Evolutionary conservation across 345 rosid species (phyloP).

Genomic region (Euclidium syriacum): DNA sequence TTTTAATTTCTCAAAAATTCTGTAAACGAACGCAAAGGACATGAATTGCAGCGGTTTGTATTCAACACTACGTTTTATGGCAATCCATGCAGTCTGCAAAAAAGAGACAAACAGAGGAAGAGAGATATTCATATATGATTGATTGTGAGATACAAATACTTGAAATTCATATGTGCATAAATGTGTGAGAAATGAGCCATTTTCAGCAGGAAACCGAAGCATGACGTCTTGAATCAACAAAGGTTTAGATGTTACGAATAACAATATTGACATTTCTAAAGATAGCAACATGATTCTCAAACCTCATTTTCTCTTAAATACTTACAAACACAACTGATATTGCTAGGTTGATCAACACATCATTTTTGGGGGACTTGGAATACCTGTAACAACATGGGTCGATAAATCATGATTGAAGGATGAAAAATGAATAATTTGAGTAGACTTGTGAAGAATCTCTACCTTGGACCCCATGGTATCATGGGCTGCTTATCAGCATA

Average conservation of each 20-base stretch:
- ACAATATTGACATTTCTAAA: background rate
- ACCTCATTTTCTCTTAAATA: slow-evolving; percentile 13
- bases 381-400: slow-evolving; percentile 44
- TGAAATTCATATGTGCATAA: background rate
- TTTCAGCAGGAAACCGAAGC: background rate
- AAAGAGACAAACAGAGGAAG: slow-evolving; percentile 5
- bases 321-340: slow-evolving; percentile 92
- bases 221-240: background rate
- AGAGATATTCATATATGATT: slow-evolving; percentile 1
- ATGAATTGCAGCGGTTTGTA: slow-evolving; percentile 94
- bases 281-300: slow-evolving; percentile 4
- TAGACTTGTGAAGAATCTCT: background rate
- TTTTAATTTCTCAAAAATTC: slow-evolving; percentile 89
- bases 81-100: slow-evolving; percentile 83
- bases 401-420: background rate
- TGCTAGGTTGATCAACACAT: slow-evolving; percentile 74
- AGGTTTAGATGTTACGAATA: background rate
- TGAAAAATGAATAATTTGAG: background rate
- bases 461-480: slow-evolving; percentile 99
- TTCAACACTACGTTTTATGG: slow-evolving; percentile 63
- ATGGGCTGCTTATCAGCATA: slow-evolving; percentile 96
- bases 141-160: background rate
- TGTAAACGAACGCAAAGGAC: slow-evolving; percentile 84
- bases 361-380: slow-evolving; percentile 59
- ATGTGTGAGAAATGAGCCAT: background rate